Percentiles rank a stretch among this genome's conserved stretches.
These are phyloP conservation scores for Calonectria honghensis DNA, from an alignment of 2,329 filamentous ascomycete genomes.

Conservation along the genomic window DNA sequence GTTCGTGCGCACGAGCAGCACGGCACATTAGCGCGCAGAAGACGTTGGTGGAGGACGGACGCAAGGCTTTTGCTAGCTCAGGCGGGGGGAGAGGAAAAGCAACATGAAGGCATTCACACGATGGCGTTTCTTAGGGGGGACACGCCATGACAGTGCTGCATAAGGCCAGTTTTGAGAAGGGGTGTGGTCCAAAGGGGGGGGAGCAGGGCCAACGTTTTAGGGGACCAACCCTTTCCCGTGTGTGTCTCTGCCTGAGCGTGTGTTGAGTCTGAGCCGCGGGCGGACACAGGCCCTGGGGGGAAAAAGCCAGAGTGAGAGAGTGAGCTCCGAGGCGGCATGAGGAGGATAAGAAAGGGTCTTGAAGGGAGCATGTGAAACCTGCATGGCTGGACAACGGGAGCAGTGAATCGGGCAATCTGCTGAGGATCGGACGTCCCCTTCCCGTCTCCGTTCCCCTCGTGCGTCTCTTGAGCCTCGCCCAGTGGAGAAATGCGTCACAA, in stretches of 20 bases:
- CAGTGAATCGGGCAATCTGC: not conserved
- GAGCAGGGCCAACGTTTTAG: not conserved
- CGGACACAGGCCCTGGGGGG: not conserved
- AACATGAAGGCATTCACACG: constrained; percentile 17
- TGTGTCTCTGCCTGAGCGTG: constrained; percentile 10
- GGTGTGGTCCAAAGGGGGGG: not conserved
- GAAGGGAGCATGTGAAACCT: not conserved
- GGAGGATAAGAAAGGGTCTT: not conserved
- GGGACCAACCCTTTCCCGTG: not conserved
- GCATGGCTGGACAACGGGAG: constrained; percentile 10
- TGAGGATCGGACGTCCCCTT: not conserved
- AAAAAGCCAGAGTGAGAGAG: not conserved
- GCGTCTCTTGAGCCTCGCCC: not conserved
- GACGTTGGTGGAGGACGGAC: not conserved
- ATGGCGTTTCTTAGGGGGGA: not conserved
- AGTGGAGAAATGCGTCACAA: not conserved
- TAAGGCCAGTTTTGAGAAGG: not conserved
- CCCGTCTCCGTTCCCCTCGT: not conserved
- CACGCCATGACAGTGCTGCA: not conserved
- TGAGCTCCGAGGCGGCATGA: not conserved
- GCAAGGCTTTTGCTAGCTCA: not conserved
- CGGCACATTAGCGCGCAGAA: constrained; percentile 2
- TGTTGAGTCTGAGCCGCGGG: not conserved
- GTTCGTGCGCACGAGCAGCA: not conserved
- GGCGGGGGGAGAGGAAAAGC: constrained; percentile 1